Evolutionary conservation across 257 asterid genomes (phyloP).

Genomic region (Solanum acaule): DNA sequence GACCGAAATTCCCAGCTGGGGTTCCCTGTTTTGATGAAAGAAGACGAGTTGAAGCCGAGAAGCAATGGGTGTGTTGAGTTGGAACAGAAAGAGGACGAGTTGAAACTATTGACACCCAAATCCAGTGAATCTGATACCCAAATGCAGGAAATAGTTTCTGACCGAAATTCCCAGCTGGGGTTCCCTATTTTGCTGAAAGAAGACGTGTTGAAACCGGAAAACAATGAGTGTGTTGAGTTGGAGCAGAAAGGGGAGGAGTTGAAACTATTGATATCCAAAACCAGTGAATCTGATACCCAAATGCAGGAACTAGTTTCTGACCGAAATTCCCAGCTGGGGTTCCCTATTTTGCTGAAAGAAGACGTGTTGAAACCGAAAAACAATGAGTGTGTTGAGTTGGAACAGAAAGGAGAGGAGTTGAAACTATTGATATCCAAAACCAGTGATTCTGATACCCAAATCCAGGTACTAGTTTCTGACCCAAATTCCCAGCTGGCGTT

Average conservation of each 20-base stretch:
- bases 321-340: not conserved
- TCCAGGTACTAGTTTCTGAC: not conserved
- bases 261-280: not conserved
- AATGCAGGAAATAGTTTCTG: not conserved
- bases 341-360: not conserved
- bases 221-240: not conserved
- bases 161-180: not conserved
- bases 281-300: too few relatives aligned
- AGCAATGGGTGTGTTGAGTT: not conserved
- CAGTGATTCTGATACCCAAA: not conserved
- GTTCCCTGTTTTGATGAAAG: too few relatives aligned
- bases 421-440: not conserved
- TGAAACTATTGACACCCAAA: too few relatives aligned
- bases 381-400: not conserved
- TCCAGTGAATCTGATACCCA: not conserved
- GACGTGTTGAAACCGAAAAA: not conserved
- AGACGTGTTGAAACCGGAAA: not conserved
- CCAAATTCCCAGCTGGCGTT: not conserved
- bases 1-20: too few relatives aligned
- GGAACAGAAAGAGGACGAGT: not conserved
- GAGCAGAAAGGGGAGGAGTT: not conserved
- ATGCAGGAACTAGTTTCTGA: too few relatives aligned
- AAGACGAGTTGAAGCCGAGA: too few relatives aligned
- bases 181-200: not conserved
- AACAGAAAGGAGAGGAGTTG: not conserved